Percentiles rank a stretch among this genome's conserved stretches.
phyloP scores from a whole-genome alignment of 257 asterid species.

The Scutellaria barbata region DNA sequence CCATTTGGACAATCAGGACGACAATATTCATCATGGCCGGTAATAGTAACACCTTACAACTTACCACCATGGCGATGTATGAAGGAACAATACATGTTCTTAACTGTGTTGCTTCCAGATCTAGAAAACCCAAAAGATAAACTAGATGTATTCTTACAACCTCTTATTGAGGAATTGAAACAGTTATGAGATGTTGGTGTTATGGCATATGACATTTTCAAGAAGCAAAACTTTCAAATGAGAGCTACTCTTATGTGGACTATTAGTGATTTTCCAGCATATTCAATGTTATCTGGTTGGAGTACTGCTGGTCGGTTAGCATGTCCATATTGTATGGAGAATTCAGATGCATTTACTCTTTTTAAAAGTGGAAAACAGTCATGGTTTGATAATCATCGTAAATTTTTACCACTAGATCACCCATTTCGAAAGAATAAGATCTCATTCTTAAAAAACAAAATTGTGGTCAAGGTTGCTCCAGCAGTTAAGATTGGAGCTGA shows the following conservation, averaged over 20 bases:
- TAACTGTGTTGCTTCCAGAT: background rate
- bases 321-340: slow-evolving; percentile 3
- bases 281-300: slow-evolving; percentile 4
- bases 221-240: background rate
- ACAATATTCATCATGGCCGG: background rate
- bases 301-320: background rate
- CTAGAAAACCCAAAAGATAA: background rate
- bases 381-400: slow-evolving; percentile 8
- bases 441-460: background rate
- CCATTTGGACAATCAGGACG: background rate
- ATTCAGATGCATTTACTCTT: background rate
- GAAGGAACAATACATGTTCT: too few relatives aligned
- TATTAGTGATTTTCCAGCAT: slow-evolving; percentile 10
- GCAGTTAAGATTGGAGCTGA: background rate
- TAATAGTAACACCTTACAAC: too few relatives aligned
- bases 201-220: background rate
- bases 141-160: background rate
- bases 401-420: background rate
- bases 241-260: background rate
- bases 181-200: background rate
- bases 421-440: background rate
- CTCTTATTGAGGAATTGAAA: background rate
- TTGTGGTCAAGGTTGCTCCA: background rate
- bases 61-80: too few relatives aligned
- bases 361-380: background rate